Percentiles rank a stretch among this genome's conserved stretches.
Evolutionary conservation across 2,329 filamentous ascomycete species (phyloP).

Genomic region (Eutypa lata): DNA sequence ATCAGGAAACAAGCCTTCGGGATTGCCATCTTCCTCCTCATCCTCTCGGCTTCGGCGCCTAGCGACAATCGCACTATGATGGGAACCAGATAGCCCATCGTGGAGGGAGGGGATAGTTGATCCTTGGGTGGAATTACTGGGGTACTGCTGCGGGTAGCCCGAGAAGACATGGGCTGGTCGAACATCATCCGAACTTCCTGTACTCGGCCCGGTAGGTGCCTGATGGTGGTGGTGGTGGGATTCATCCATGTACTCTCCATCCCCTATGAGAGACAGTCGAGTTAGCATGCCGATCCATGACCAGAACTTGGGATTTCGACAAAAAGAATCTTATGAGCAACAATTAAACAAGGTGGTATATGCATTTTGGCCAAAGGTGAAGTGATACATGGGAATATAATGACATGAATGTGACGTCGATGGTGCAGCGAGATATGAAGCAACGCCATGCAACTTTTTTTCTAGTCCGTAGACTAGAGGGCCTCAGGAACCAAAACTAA

Average conservation of each 20-base stretch:
- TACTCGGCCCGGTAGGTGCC: constrained; percentile 52
- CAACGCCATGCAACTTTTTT: constrained; percentile 33
- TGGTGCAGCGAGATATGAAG: constrained; percentile 33
- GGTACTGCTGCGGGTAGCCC: constrained; percentile 31
- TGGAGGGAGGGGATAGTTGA: constrained; percentile 35
- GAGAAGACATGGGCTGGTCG: constrained; percentile 35
- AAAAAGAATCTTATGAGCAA: constrained; percentile 14
- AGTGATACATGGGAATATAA: constrained; percentile 28
- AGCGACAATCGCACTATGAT: constrained; percentile 30
- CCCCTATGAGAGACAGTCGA: constrained; percentile 44
- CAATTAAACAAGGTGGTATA: constrained; percentile 22
- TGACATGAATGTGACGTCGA: constrained; percentile 31
- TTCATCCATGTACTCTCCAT: constrained; percentile 61
- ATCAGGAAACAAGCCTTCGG: constrained; percentile 77
- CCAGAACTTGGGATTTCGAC: constrained; percentile 9
- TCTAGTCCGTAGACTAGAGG: constrained; percentile 36
- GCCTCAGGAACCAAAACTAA: constrained; percentile 30
- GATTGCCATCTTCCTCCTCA: constrained; percentile 52
- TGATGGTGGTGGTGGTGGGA: constrained; percentile 66
- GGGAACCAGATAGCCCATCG: constrained; percentile 35
- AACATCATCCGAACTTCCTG: constrained; percentile 54
- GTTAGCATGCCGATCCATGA: constrained; percentile 25
- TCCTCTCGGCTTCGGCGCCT: constrained; percentile 31
- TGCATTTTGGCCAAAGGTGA: constrained; percentile 24
- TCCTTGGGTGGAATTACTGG: constrained; percentile 36